Percentiles rank a stretch among this genome's conserved stretches.
Evolutionary conservation across 805 yeast genomes (phyloP).

Genomic region (Candida peoriensis): DNA sequence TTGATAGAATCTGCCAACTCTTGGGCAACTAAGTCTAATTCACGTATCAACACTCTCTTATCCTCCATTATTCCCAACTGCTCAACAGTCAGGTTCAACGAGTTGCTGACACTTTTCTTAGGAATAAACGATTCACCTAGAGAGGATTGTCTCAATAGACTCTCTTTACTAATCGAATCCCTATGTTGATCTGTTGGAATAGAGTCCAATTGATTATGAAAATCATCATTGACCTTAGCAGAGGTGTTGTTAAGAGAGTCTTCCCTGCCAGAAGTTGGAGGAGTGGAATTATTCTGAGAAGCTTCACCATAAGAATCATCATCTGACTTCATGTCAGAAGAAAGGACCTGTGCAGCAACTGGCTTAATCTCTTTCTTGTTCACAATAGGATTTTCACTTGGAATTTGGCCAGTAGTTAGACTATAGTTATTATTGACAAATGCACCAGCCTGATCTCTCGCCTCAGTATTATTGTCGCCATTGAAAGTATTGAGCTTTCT

Average conservation of each 20-base stretch:
- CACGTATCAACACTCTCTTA: conserved; percentile 53
- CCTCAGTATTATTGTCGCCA: too few relatives aligned
- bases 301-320: too few relatives aligned
- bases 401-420: too few relatives aligned
- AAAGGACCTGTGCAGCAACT: too few relatives aligned
- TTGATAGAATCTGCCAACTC: conserved; percentile 71
- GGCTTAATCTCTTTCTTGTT: too few relatives aligned
- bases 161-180: conserved; percentile 6
- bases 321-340: too few relatives aligned
- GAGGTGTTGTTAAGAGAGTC: neutral
- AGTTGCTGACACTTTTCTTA: conserved; percentile 9
- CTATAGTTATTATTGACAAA: too few relatives aligned
- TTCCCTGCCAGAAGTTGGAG: neutral
- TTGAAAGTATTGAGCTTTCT: too few relatives aligned
- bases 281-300: neutral
- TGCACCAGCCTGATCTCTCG: too few relatives aligned
- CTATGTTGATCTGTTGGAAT: neutral
- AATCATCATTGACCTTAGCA: neutral
- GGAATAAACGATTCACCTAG: conserved; percentile 18
- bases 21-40: conserved; percentile 61
- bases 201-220: neutral
- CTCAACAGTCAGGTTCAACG: conserved; percentile 46
- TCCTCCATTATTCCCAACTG: conserved; percentile 60
- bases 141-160: conserved; percentile 6
- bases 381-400: too few relatives aligned